Conservation (phyloP, 2,329 filamentous ascomycete species). For the Ophiostoma sp. region DNA sequence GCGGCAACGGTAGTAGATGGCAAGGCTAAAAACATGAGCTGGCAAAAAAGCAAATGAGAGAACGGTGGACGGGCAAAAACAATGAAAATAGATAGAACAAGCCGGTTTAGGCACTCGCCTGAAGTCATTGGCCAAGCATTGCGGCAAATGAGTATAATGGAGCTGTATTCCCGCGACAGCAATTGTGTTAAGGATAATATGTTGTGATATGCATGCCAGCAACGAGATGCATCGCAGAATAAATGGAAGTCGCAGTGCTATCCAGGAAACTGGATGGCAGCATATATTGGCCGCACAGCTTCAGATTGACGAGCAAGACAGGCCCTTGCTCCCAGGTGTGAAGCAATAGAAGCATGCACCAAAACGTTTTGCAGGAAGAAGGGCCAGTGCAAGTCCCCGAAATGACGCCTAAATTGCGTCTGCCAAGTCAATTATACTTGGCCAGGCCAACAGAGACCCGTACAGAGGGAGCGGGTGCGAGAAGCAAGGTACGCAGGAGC, state of each 20-base stretch:
- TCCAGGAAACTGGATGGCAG: slow-evolving; percentile 27
- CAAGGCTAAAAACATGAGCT: not conserved
- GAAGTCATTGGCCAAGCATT: not conserved
- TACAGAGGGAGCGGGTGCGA: not conserved
- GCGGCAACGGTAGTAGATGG: slow-evolving; percentile 17
- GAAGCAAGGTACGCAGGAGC: not conserved
- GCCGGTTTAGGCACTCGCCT: slow-evolving; percentile 19
- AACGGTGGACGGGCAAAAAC: not conserved
- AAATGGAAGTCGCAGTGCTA: slow-evolving; percentile 14
- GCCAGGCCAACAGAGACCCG: not conserved
- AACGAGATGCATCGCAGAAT: not conserved
- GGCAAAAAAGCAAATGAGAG: not conserved
- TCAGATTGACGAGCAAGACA: slow-evolving; percentile 12
- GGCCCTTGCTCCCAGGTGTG: not conserved
- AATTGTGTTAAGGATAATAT: not conserved
- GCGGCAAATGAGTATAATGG: not conserved
- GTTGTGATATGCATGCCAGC: not conserved
- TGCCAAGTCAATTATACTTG: not conserved
- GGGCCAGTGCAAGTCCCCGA: slow-evolving; percentile 1
- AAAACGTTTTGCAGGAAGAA: not conserved
- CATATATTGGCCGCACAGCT: slow-evolving; percentile 14
- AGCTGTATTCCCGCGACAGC: not conserved
- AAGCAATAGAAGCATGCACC: too few relatives aligned
- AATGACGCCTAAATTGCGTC: slow-evolving; percentile 25
- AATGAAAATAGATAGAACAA: slow-evolving; percentile 5